Percentiles rank a stretch among this genome's conserved stretches.
phyloP scores from a whole-genome alignment of 306 rosid genomes.

The Clitoria ternatea region DNA sequence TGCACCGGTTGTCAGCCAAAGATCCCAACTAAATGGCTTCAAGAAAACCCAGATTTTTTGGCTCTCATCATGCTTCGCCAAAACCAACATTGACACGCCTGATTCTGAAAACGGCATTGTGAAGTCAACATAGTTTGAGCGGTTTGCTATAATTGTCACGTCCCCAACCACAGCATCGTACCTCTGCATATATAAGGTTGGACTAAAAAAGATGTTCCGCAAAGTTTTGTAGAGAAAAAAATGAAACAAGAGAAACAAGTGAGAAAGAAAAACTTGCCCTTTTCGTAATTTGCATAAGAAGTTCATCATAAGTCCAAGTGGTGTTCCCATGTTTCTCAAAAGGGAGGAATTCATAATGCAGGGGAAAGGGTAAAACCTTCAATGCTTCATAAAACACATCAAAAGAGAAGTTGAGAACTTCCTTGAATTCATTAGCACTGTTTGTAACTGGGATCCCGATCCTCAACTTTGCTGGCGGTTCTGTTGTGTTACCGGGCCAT shows the following conservation, averaged over 20 bases:
- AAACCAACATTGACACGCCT: constrained; percentile 39
- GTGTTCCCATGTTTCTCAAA: neutral
- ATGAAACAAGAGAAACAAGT: neutral
- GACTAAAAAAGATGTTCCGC: neutral
- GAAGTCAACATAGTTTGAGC: constrained; percentile 38
- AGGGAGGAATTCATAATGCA: neutral
- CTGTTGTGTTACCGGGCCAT: neutral
- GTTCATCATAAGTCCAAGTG: neutral
- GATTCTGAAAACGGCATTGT: constrained; percentile 39
- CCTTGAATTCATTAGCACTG: neutral
- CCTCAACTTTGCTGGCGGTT: neutral
- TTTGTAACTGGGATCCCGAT: neutral
- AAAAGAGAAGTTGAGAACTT: neutral
- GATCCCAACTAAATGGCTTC: constrained; percentile 38
- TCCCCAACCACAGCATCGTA: constrained; percentile 43
- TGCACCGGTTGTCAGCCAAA: constrained; percentile 33
- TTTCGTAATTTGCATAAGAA: neutral
- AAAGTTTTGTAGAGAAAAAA: neutral
- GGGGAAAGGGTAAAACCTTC: neutral
- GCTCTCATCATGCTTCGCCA: constrained; percentile 8
- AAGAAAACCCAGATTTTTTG: constrained; percentile 43
- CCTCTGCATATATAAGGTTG: neutral
- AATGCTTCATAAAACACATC: neutral
- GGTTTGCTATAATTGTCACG: constrained; percentile 35
- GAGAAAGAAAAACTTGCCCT: neutral